A percentile compares a stretch with the other conserved stretches of the same genome.
phyloP scores from a whole-genome alignment of 2,329 filamentous ascomycete genomes.

The Hymenoscyphus albidus region DNA sequence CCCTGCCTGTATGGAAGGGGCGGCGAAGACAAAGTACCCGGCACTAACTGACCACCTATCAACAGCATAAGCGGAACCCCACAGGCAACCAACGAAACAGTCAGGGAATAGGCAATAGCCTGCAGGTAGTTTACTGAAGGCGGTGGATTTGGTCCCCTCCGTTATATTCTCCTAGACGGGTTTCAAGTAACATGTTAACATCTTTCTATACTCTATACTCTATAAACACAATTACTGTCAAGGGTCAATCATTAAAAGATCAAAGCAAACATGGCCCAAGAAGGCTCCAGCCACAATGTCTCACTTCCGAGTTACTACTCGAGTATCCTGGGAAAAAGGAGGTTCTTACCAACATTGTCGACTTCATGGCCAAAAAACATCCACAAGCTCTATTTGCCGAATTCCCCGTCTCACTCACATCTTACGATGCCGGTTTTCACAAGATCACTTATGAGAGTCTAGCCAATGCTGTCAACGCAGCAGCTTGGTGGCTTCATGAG shows the following conservation, averaged over 20 bases:
- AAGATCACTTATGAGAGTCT: slow-evolving; percentile 19
- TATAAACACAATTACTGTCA: background rate
- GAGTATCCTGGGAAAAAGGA: background rate
- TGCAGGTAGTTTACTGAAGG: background rate
- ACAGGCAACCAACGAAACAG: background rate
- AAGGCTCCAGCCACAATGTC: background rate
- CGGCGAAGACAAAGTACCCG: too few relatives aligned
- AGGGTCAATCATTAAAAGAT: background rate
- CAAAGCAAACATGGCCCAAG: background rate
- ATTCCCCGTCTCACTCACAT: slow-evolving; percentile 14
- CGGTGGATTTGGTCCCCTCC: background rate
- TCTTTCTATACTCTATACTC: background rate
- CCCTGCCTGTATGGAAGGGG: too few relatives aligned
- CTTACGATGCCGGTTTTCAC: slow-evolving; percentile 16
- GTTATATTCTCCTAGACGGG: background rate
- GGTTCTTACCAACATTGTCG: slow-evolving; percentile 10
- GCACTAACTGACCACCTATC: background rate
- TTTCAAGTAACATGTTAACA: too few relatives aligned
- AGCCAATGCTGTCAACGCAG: slow-evolving; percentile 24
- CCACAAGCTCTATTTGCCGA: slow-evolving; percentile 16
- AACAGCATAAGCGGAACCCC: background rate
- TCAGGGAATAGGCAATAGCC: background rate
- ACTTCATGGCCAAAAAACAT: slow-evolving; percentile 8
- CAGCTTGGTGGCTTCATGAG: slow-evolving; percentile 24
- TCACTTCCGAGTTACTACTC: background rate